Evolutionary conservation across 2,329 filamentous ascomycete species (phyloP).

Genomic region (Alternaria brassicae): DNA sequence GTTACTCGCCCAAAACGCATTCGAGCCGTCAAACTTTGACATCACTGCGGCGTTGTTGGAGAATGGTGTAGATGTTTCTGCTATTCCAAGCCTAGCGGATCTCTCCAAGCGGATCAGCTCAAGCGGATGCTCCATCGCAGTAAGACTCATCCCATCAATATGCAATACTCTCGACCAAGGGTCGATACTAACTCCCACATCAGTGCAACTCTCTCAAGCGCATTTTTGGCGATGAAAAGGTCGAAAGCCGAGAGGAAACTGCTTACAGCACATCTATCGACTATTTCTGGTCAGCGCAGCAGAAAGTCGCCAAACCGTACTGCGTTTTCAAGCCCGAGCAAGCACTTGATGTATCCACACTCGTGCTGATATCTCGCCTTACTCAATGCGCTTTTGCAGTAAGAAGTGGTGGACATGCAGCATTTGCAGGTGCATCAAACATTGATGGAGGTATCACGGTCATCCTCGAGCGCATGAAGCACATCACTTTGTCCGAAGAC

Average conservation of each 20-base stretch:
- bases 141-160: conserved; percentile 3
- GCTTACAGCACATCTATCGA: conserved; percentile 25
- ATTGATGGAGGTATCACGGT: conserved; percentile 40
- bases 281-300: conserved; percentile 37
- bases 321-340: conserved; percentile 38
- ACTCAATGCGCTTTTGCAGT: conserved; percentile 50
- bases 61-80: conserved; percentile 17
- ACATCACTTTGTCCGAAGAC: conserved; percentile 24
- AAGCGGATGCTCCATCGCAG: conserved; percentile 18
- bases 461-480: conserved; percentile 34
- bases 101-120: neutral
- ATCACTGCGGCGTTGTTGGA: conserved; percentile 19
- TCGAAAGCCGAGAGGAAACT: conserved; percentile 20
- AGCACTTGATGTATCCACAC: conserved; percentile 26
- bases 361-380: conserved; percentile 27
- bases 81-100: conserved; percentile 3
- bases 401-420: conserved; percentile 42
- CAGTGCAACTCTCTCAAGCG: conserved; percentile 32
- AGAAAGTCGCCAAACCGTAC: conserved; percentile 25
- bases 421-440: conserved; percentile 36
- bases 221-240: conserved; percentile 23
- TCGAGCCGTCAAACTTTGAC: conserved; percentile 16
- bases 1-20: conserved; percentile 3
- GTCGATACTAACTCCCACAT: neutral
- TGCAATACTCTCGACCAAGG: neutral